Evolutionary conservation across 2,329 filamentous ascomycete species (phyloP).

Genomic region (Botrytis medusae): DNA sequence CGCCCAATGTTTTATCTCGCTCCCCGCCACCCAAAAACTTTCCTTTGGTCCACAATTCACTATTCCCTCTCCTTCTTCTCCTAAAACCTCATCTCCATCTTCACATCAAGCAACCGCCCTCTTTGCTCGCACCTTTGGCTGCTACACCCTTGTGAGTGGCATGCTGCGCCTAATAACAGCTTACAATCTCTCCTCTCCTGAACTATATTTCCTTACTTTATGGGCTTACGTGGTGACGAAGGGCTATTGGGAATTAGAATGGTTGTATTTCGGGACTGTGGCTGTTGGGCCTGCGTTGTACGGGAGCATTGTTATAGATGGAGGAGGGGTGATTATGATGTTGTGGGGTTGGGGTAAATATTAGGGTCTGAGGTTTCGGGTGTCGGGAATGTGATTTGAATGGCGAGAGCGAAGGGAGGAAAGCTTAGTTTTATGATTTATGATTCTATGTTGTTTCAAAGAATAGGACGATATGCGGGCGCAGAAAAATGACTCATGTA

Average conservation of each 20-base stretch:
- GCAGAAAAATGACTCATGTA: not conserved
- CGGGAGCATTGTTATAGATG: not conserved
- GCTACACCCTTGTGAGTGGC: not conserved
- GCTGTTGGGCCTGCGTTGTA: not conserved
- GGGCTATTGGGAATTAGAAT: not conserved
- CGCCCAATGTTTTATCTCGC: not conserved
- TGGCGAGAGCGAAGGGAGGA: not conserved
- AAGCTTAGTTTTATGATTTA: not conserved
- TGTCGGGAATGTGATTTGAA: too few species aligned
- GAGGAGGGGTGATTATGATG: not conserved
- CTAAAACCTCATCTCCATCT: not conserved
- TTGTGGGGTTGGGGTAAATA: not conserved
- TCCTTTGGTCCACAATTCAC: not conserved
- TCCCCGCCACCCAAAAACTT: not conserved
- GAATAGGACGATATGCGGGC: not conserved
- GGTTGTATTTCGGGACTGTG: not conserved
- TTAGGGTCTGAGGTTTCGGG: not conserved
- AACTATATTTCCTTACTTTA: not conserved
- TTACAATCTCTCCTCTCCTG: not conserved
- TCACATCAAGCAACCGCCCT: not conserved
- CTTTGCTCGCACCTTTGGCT: not conserved
- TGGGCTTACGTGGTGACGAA: not conserved
- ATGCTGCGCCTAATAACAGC: not conserved
- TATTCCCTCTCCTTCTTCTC: not conserved
- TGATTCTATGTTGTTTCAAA: not conserved